A percentile compares a stretch with the other conserved stretches of the same genome.
These are phyloP conservation scores for Xerocomus brunneocitrinus DNA, from an alignment of 768 basidiomycete species.

Conservation along the genomic window DNA sequence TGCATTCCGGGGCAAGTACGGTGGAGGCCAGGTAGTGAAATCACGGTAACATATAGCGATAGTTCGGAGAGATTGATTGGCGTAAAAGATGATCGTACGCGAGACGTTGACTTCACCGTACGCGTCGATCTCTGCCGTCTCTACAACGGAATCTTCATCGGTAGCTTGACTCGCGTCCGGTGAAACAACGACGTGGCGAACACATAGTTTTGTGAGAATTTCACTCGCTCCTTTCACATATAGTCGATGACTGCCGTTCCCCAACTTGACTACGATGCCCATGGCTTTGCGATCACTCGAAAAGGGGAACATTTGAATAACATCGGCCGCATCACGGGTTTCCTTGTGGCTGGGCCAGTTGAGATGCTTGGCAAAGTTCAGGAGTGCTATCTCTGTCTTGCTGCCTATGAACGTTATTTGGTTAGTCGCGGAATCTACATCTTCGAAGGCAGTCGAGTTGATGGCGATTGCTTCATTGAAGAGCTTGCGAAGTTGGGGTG, in stretches of 20 bases:
- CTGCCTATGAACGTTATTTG: slow-evolving; percentile 72
- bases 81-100: slow-evolving; percentile 95
- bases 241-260: slow-evolving; percentile 53
- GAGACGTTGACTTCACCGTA: slow-evolving; percentile 77
- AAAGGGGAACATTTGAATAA: slow-evolving; percentile 91
- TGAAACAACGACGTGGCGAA: slow-evolving; percentile 64
- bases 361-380: slow-evolving; percentile 79
- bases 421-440: slow-evolving; percentile 57
- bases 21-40: slow-evolving; percentile 81
- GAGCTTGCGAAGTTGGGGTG: slow-evolving; percentile 54
- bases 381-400: slow-evolving; percentile 93
- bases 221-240: slow-evolving; percentile 94
- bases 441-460: slow-evolving; percentile 95
- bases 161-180: slow-evolving; percentile 14
- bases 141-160: slow-evolving; percentile 35
- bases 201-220: slow-evolving; percentile 78
- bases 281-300: slow-evolving; percentile 91
- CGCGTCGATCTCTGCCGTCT: slow-evolving; percentile 58
- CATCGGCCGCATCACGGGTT: slow-evolving; percentile 52
- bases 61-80: slow-evolving; percentile 91
- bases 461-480: slow-evolving; percentile 85
- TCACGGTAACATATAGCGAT: slow-evolving; percentile 94
- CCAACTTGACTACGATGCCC: slow-evolving; percentile 76
- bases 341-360: slow-evolving; percentile 70
- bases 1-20: slow-evolving; percentile 34